These are phyloP conservation scores for Dendrobium catenatum DNA, from an alignment of 106 monocot species.

Conservation along the genomic window DNA sequence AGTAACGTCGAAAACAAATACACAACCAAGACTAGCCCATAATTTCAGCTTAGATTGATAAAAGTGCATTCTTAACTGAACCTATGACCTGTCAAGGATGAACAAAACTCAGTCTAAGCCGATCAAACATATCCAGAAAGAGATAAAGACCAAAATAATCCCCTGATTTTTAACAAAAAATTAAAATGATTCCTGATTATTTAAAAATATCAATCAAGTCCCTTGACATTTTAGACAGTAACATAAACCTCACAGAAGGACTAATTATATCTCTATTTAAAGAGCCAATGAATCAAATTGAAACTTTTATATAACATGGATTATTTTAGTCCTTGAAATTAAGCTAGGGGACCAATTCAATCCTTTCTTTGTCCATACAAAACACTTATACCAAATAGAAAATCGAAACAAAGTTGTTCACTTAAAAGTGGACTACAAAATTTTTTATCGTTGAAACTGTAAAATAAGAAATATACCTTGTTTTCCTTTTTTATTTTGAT, in stretches of 20 bases:
- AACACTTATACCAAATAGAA: background rate
- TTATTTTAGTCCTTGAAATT: too few species aligned
- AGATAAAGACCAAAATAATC: too few species aligned
- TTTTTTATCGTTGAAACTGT: background rate
- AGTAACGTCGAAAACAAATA: background rate
- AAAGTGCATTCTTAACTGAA: background rate
- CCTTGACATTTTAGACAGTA: too few species aligned
- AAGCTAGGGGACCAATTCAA: too few species aligned
- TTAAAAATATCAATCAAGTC: too few species aligned
- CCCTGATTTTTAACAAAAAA: too few species aligned
- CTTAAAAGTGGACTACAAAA: background rate
- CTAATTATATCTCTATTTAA: too few species aligned
- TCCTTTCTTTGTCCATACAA: too few species aligned
- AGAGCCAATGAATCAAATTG: too few species aligned
- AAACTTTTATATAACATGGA: too few species aligned
- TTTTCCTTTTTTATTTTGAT: conserved; percentile 99
- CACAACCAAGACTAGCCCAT: background rate
- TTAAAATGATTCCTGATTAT: too few species aligned
- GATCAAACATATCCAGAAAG: background rate
- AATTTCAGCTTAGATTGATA: background rate
- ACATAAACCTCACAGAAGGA: too few species aligned
- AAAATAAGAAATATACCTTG: conserved; percentile 52
- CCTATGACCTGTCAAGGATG: background rate
- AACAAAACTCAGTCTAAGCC: background rate
- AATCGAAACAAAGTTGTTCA: background rate